Base-by-base conservation (phyloP, 441 rosid species). In the Melastoma candidum region DNA sequence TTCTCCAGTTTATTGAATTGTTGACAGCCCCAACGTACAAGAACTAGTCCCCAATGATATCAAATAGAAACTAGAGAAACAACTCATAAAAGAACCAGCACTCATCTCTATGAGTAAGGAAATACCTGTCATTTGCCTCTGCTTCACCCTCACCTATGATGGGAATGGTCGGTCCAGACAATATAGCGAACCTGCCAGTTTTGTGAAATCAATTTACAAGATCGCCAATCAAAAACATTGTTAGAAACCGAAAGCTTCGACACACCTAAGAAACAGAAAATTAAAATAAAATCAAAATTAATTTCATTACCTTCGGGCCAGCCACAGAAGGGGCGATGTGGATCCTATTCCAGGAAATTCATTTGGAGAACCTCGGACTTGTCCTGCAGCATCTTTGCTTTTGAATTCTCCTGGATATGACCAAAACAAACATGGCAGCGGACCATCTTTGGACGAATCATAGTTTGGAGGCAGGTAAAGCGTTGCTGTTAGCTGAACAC, bases 361-460 rank as follows among this genome's bases (percentile, higher is more conserved):
- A 81, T 87, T 92, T 64, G 98, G 98, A 68, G 98, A 92, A 74
- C 98, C 95, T 60, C 98, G 97, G 61, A 92, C 95, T 77, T 92
- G 98, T 56, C 97, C 76, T 44, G 98, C 98, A 68, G 98, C 97
- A 68, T 88, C 97, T 82, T 88, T 88, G 82, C 95, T 92, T 74
- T 88, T 92, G 66, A 92, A 92, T 73, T 92, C 98, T 66, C 98
- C 97, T 46, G 97, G 97, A 46, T 92, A 88, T 55, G 98, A 92
- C 98, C 98, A 92, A 49, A 88, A 71, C 43, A 92, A 66, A 69
- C 97, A 92, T 48, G 95, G 95, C 68, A 92, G 92, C 57, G 98
- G 92, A 24, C 95, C 97, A 36, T 86, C 98, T 68, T 81, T 86
- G 47, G 78, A 69, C 12, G 93, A 84, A 82, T 86, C 95, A 74